A percentile compares a stretch with the other conserved stretches of the same genome.
phyloP scores from a whole-genome alignment of 306 rosid species.

The Cucurbita ficifolia region DNA sequence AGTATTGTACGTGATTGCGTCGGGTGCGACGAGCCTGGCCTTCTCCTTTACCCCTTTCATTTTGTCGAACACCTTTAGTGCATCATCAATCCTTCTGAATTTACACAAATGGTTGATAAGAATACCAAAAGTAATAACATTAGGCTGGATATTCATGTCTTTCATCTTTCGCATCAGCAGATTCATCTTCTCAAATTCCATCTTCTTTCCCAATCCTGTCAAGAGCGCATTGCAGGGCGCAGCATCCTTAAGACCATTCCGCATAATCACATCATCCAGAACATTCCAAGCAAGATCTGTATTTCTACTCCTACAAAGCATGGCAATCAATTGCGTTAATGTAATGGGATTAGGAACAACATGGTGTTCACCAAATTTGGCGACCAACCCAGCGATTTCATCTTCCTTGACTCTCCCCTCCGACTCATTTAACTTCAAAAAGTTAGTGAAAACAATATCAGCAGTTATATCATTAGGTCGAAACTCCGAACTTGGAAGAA shows the following conservation, averaged over 20 bases:
- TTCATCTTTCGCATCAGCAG: conserved; percentile 47
- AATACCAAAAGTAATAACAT: conserved; percentile 53
- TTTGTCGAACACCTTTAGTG: conserved; percentile 37
- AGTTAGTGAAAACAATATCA: conserved; percentile 24
- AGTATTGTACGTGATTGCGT: conserved; percentile 47
- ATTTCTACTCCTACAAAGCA: conserved; percentile 38
- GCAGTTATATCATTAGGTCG: conserved; percentile 31
- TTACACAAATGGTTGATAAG: conserved; percentile 45
- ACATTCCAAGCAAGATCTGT: conserved; percentile 44
- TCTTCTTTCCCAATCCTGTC: conserved; percentile 36
- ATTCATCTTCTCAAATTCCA: conserved; percentile 42
- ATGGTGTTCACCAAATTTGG: conserved; percentile 21
- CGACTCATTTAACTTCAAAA: conserved; percentile 15
- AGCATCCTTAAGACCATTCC: conserved; percentile 36
- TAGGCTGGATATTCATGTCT: conserved; percentile 37
- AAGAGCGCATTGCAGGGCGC: conserved; percentile 61
- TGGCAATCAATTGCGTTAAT: conserved; percentile 42
- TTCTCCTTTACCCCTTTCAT: conserved; percentile 29
- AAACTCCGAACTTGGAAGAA: conserved; percentile 15
- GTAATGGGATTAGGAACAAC: conserved; percentile 30
- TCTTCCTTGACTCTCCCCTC: conserved; percentile 28
- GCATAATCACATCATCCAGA: conserved; percentile 31
- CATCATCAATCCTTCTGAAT: conserved; percentile 58
- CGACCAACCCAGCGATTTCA: conserved; percentile 35
- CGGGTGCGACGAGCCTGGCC: conserved; percentile 27